Conservation (phyloP, 768 basidiomycete genomes). For the Favolaschia claudopus region DNA sequence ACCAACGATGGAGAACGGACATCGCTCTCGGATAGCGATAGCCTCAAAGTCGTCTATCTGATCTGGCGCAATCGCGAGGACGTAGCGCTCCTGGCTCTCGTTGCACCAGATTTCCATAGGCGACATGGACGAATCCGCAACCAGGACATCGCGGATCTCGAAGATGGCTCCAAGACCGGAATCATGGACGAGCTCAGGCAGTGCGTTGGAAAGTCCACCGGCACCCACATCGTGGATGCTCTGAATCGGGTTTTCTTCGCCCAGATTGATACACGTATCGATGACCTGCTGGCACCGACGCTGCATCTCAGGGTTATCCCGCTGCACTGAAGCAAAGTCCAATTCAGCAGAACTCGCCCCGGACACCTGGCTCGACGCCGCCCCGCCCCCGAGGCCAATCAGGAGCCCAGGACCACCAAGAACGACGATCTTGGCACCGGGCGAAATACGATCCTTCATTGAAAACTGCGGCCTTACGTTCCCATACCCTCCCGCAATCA, state of each 20-base stretch:
- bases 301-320: conserved; percentile 99
- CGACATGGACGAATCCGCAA: conserved; percentile 93
- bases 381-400: conserved; percentile 96
- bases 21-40: conserved; percentile 88
- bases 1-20: conserved; percentile 93
- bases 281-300: conserved; percentile 97
- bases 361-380: conserved; percentile 92
- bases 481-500: conserved; percentile 98
- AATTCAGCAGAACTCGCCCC: conserved; percentile 91
- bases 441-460: conserved; percentile 75
- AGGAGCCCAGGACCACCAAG: conserved; percentile 96
- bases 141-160: conserved; percentile 92
- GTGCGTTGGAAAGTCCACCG: conserved; percentile 94
- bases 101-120: conserved; percentile 99
- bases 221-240: conserved; percentile 99
- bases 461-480: conserved; percentile 89
- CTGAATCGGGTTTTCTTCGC: conserved; percentile 78
- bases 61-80: conserved; percentile 82
- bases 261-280: conserved; percentile 79
- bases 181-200: conserved; percentile 97
- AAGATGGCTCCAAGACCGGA: conserved; percentile 90
- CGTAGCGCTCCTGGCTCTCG: conserved; percentile 97
- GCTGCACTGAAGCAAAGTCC: conserved; percentile 97
- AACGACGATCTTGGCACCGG: conserved; percentile 89
- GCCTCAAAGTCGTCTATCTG: conserved; percentile 69